Evolutionary conservation across 2,329 filamentous ascomycete genomes (phyloP).

Genomic region (Arthrobotrys sphaeroides): DNA sequence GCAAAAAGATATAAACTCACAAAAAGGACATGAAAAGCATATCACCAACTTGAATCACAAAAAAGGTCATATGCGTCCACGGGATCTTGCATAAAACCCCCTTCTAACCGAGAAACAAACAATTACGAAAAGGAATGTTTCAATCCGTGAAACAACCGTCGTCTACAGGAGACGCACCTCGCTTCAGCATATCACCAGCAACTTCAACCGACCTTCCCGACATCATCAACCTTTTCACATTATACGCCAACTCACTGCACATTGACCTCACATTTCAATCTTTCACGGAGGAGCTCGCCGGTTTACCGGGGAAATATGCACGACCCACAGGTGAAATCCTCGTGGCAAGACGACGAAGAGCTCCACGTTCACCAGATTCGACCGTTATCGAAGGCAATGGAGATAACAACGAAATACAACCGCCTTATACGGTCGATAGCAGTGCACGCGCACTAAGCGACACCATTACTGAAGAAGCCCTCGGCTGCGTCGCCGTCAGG

Average conservation of each 20-base stretch:
- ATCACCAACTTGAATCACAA: not conserved
- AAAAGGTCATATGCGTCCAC: constrained; percentile 17
- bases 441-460: not conserved
- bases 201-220: constrained; percentile 61
- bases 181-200: constrained; percentile 42
- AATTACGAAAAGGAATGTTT: too few species aligned
- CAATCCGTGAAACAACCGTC: constrained; percentile 5
- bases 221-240: constrained; percentile 63
- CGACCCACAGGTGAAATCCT: constrained; percentile 64
- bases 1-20: not conserved
- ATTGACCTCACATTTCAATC: constrained; percentile 69
- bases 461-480: constrained; percentile 55
- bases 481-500: constrained; percentile 67
- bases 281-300: constrained; percentile 66
- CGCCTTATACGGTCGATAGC: too few species aligned
- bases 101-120: constrained; percentile 42
- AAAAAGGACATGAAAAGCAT: not conserved
- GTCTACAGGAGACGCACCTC: constrained; percentile 4
- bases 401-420: not conserved
- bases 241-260: constrained; percentile 63
- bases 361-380: not conserved
- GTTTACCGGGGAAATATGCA: constrained; percentile 68
- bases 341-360: constrained; percentile 62
- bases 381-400: not conserved
- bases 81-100: constrained; percentile 42